phyloP scores from a whole-genome alignment of 1,139 yeast genomes.

The Yamadazyma songkhlaensis region DNA sequence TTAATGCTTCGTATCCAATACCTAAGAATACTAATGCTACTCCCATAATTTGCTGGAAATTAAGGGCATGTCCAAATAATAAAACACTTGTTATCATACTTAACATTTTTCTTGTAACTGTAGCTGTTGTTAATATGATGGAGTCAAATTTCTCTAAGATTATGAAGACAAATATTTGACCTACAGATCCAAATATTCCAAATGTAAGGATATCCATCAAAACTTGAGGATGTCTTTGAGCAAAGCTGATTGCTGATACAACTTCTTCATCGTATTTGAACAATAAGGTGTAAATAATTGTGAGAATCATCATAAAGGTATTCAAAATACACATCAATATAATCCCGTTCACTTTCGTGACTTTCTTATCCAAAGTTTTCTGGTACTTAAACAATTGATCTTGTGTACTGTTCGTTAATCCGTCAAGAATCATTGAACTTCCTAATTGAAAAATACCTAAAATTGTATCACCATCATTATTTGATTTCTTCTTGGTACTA shows the following conservation, averaged over 20 bases:
- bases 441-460: slow-evolving; percentile 62
- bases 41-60: slow-evolving; percentile 70
- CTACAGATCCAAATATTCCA: slow-evolving; percentile 81
- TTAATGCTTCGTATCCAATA: slow-evolving; percentile 29
- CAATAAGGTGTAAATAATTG: slow-evolving; percentile 38
- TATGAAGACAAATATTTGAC: slow-evolving; percentile 86
- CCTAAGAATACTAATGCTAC: slow-evolving; percentile 80
- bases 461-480: slow-evolving; percentile 40
- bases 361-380: slow-evolving; percentile 8
- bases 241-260: slow-evolving; percentile 45
- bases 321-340: slow-evolving; percentile 85
- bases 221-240: slow-evolving; percentile 39
- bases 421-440: slow-evolving; percentile 76
- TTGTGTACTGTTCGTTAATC: slow-evolving; percentile 90
- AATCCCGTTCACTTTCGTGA: slow-evolving; percentile 52
- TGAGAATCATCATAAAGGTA: slow-evolving; percentile 45
- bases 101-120: slow-evolving; percentile 93
- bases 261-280: slow-evolving; percentile 48
- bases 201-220: slow-evolving; percentile 61
- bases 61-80: slow-evolving; percentile 75
- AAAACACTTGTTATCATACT: slow-evolving; percentile 89
- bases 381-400: slow-evolving; percentile 67
- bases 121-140: slow-evolving; percentile 80
- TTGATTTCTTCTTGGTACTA: slow-evolving; percentile 17
- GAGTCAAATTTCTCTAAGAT: slow-evolving; percentile 86